Conservation (phyloP, 306 rosid species). For the Pueraria montana region DNA sequence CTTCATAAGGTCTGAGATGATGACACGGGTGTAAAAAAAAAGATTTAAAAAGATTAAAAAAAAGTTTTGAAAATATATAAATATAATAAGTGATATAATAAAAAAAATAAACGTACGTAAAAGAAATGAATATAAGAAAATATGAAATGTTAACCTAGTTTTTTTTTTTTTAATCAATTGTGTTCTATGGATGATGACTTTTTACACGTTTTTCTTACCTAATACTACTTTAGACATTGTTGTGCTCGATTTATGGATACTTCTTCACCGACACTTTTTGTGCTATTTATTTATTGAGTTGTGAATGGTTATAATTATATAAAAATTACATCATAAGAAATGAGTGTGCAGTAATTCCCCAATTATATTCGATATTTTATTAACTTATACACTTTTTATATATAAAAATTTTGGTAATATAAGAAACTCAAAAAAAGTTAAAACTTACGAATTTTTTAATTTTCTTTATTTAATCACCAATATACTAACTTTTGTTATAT, state of each 20-base stretch:
- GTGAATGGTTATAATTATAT: neutral
- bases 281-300: neutral
- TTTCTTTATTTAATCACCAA: neutral
- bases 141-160: neutral
- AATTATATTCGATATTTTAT: too few species aligned
- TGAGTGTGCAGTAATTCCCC: too few species aligned
- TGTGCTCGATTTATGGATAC: neutral
- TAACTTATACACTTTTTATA: neutral
- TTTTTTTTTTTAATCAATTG: neutral
- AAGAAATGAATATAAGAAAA: neutral
- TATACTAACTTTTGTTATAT: neutral
- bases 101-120: too few species aligned
- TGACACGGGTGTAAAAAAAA: neutral
- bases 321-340: neutral
- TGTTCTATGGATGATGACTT: neutral
- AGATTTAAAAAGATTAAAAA: neutral
- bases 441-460: neutral
- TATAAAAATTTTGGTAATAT: neutral
- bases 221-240: neutral
- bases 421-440: neutral
- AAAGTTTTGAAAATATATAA: neutral
- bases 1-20: neutral
- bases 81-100: neutral
- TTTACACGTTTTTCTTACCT: slow-evolving; percentile 1
- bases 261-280: slow-evolving; percentile 31